These are phyloP conservation scores for Raphanus hybrid DNA, from an alignment of 441 rosid species.

Conservation along the genomic window DNA sequence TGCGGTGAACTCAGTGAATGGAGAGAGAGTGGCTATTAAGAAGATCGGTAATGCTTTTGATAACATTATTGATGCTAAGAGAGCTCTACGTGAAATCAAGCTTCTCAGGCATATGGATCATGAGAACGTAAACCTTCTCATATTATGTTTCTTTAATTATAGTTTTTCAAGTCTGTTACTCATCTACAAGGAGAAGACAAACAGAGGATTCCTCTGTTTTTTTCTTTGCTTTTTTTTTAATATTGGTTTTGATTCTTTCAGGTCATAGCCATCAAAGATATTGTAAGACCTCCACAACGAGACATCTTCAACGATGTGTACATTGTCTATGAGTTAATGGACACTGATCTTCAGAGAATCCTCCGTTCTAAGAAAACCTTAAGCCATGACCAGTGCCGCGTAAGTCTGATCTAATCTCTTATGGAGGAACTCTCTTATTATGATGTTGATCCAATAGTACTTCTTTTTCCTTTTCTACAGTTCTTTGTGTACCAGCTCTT, in stretches of 20 bases:
- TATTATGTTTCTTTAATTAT: too few relatives aligned
- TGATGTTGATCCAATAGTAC: neutral
- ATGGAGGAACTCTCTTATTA: neutral
- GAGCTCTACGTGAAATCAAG: constrained; percentile 93
- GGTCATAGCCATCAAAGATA: constrained; percentile 89
- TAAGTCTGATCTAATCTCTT: constrained; percentile 41
- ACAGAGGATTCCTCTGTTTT: constrained; percentile 9
- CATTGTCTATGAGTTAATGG: constrained; percentile 92
- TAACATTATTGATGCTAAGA: constrained; percentile 94
- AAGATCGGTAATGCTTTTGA: constrained; percentile 98
- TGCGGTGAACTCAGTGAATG: constrained; percentile 84
- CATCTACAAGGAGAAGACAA: neutral
- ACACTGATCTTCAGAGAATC: constrained; percentile 92
- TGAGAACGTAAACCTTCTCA: constrained; percentile 67
- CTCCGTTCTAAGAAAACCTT: constrained; percentile 78
- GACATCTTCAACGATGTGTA: constrained; percentile 95
- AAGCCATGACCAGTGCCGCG: constrained; percentile 92
- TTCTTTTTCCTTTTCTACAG: constrained; percentile 44
- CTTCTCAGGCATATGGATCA: constrained; percentile 98
- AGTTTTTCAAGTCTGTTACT: too few relatives aligned
- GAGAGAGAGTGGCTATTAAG: constrained; percentile 93
- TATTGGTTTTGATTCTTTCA: constrained; percentile 35
- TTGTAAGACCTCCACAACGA: constrained; percentile 85
- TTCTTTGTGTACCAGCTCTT: constrained; percentile 93
- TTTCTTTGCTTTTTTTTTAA: neutral